Percentiles rank a stretch among this genome's conserved stretches.
These are phyloP conservation scores for Caryopteris hybrid DNA, from an alignment of 305 asterid genomes.

Conservation along the genomic window DNA sequence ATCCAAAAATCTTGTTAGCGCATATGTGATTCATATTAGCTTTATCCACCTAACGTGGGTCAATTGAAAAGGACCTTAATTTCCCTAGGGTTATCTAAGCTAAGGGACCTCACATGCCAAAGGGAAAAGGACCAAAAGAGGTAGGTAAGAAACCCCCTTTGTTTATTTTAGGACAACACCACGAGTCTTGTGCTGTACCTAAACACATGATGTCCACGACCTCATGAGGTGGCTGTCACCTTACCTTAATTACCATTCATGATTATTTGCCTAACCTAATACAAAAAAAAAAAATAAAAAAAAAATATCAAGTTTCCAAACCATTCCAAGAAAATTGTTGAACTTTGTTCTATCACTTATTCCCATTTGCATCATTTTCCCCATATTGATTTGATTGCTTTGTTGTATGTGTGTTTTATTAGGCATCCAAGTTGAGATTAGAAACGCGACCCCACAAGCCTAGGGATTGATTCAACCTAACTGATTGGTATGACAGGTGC, in stretches of 20 bases:
- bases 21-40: constrained; percentile 1
- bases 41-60: constrained; percentile 41
- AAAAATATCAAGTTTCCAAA: constrained; percentile 9
- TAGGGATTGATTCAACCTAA: constrained; percentile 30
- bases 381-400: not conserved
- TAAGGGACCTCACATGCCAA: constrained; percentile 45
- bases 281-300: no score
- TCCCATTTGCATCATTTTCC: constrained; percentile 20
- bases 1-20: not conserved
- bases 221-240: constrained; percentile 45
- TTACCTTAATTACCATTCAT: constrained; percentile 27
- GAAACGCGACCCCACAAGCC: constrained; percentile 17
- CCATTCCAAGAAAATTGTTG: constrained; percentile 14
- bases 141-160: constrained; percentile 42
- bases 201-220: constrained; percentile 69
- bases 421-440: constrained; percentile 26
- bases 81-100: constrained; percentile 5
- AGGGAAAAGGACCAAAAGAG: constrained; percentile 34
- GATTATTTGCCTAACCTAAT: constrained; percentile 33
- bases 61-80: constrained; percentile 30
- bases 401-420: constrained; percentile 16
- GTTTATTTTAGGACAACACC: constrained; percentile 46
- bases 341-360: constrained; percentile 3
- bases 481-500: constrained; percentile 32
- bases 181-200: constrained; percentile 48